Percentiles rank a stretch among this genome's conserved stretches.
phyloP scores from a whole-genome alignment of 768 basidiomycete genomes.

The Mycena latifolia region DNA sequence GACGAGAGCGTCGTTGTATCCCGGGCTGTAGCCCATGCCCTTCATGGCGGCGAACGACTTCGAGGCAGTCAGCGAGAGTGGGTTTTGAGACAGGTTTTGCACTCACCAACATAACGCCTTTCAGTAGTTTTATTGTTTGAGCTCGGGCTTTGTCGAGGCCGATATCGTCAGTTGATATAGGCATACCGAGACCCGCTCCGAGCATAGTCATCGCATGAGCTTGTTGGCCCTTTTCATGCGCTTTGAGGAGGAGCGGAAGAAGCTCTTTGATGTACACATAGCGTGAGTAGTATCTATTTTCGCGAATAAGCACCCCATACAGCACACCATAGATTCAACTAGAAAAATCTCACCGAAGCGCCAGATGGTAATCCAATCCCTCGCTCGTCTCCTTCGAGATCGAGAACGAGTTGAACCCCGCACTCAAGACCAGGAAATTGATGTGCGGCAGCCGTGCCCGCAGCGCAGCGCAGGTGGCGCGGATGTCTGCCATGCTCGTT shows the following conservation, averaged over 20 bases:
- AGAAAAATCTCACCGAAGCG: not conserved
- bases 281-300: constrained; percentile 48
- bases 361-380: not conserved
- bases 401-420: not conserved
- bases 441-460: constrained; percentile 47
- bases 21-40: constrained; percentile 13
- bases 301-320: too few species aligned
- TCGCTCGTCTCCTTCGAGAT: not conserved
- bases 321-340: too few species aligned
- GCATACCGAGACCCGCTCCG: constrained; percentile 16
- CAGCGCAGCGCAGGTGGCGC: constrained; percentile 46
- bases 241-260: constrained; percentile 45
- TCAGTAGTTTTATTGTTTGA: not conserved
- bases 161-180: constrained; percentile 27
- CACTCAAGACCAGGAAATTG: constrained; percentile 49
- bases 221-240: constrained; percentile 41
- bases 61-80: not conserved
- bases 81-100: not conserved
- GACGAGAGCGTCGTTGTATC: constrained; percentile 15
- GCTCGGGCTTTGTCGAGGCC: constrained; percentile 22
- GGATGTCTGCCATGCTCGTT: constrained; percentile 53
- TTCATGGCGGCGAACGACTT: constrained; percentile 14
- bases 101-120: constrained; percentile 7
- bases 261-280: constrained; percentile 51
- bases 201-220: constrained; percentile 30